Percentiles rank a stretch among this genome's conserved stretches.
Evolutionary conservation across 495 filamentous ascomycete genomes (phyloP).

Genomic region (Aeminium ludgeri): DNA sequence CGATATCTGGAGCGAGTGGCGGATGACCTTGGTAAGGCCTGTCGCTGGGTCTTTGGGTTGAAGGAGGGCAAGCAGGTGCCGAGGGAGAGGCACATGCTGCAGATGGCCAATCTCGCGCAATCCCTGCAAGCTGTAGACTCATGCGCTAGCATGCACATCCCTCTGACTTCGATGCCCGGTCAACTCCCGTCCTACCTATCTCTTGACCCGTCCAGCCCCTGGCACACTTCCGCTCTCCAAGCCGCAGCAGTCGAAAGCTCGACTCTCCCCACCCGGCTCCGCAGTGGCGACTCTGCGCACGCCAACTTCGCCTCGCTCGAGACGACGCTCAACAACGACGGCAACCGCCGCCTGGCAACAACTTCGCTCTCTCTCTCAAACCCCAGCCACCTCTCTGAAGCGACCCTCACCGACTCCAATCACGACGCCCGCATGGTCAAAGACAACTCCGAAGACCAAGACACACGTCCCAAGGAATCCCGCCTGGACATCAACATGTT

Average conservation of each 20-base stretch:
- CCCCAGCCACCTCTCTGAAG: neutral
- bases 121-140: conserved; percentile 48
- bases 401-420: neutral
- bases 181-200: conserved; percentile 41
- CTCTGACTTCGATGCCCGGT: conserved; percentile 45
- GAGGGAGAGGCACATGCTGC: conserved; percentile 18
- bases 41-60: conserved; percentile 72
- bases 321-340: conserved; percentile 55
- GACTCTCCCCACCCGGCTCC: conserved; percentile 60
- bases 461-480: no score
- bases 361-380: conserved; percentile 39
- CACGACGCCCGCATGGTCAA: conserved; percentile 12
- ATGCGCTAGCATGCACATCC: conserved; percentile 62
- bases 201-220: conserved; percentile 49
- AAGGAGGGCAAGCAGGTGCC: conserved; percentile 26
- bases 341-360: conserved; percentile 64
- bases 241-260: conserved; percentile 63
- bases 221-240: conserved; percentile 69
- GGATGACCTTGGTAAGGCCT: conserved; percentile 81
- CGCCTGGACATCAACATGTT: conserved; percentile 13
- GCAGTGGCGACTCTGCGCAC: conserved; percentile 30
- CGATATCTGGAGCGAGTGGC: conserved; percentile 63
- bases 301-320: conserved; percentile 46
- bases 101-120: conserved; percentile 44
- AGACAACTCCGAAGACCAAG: neutral